phyloP scores from a whole-genome alignment of 129 eudicot genomes.

The Oenanthe sinensis region DNA sequence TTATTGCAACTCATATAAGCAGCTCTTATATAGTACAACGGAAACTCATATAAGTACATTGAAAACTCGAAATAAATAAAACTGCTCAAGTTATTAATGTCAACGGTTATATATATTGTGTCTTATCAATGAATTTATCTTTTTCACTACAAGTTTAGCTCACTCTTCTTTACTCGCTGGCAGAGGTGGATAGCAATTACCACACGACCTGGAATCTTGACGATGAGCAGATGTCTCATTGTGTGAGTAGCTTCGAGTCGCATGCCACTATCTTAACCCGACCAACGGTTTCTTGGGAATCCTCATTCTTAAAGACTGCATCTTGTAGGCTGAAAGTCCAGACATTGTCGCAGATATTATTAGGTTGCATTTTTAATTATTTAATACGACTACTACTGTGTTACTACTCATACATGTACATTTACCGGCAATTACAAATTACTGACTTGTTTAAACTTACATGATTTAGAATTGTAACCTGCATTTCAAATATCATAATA shows the following conservation, averaged over 20 bases:
- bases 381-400: too few species aligned
- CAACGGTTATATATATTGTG: neutral
- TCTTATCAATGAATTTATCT: neutral
- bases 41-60: neutral
- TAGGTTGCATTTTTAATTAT: too few species aligned
- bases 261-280: conserved; percentile 75
- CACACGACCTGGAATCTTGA: neutral
- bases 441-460: too few species aligned
- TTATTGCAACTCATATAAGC: too few species aligned
- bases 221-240: conserved; percentile 21
- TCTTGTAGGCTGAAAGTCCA: conserved; percentile 91
- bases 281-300: conserved; percentile 58
- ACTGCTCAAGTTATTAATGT: neutral
- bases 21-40: neutral
- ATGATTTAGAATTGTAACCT: too few species aligned
- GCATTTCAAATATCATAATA: too few species aligned
- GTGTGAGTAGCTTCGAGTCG: conserved; percentile 54
- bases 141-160: neutral
- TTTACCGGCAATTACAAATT: too few species aligned
- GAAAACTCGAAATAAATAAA: neutral
- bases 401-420: too few species aligned
- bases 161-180: neutral
- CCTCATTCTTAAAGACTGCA: conserved; percentile 73
- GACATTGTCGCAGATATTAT: conserved; percentile 95
- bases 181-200: neutral